A percentile compares a stretch with the other conserved stretches of the same genome.
Conservation (phyloP, 176 grass and related monocot genomes). For the Miscanthus lutarioriparius region DNA sequence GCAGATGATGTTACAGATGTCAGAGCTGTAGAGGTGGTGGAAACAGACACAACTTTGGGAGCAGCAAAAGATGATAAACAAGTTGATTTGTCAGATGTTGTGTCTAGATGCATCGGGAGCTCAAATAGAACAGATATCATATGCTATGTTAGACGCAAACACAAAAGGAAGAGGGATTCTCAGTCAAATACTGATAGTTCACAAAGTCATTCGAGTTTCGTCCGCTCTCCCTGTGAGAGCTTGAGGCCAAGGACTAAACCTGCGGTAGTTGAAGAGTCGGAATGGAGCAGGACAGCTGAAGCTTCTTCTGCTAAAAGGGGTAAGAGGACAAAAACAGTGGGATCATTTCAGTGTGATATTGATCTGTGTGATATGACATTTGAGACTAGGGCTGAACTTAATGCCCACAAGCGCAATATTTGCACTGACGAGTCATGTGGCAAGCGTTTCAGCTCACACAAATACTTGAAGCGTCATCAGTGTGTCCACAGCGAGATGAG, state of each 20-base stretch:
- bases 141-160: constrained; percentile 60
- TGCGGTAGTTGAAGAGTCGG: constrained; percentile 29
- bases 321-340: constrained; percentile 27
- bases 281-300: neutral
- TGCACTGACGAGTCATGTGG: constrained; percentile 68
- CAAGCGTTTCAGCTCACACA: constrained; percentile 71
- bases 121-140: constrained; percentile 60
- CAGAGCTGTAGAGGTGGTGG: constrained; percentile 18
- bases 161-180: constrained; percentile 45
- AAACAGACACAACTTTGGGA: neutral
- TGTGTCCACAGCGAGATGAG: constrained; percentile 64
- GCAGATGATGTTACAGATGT: constrained; percentile 7
- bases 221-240: constrained; percentile 78
- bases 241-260: constrained; percentile 62
- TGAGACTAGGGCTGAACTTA: constrained; percentile 49
- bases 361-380: constrained; percentile 53
- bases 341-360: constrained; percentile 43
- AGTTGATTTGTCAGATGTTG: constrained; percentile 19
- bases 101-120: constrained; percentile 39
- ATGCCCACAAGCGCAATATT: constrained; percentile 58
- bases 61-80: constrained; percentile 4
- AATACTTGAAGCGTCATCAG: constrained; percentile 63
- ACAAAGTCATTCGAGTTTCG: constrained; percentile 45
- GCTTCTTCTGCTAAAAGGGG: neutral
- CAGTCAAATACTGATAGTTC: constrained; percentile 1